Evolutionary conservation across 1,139 yeast species (phyloP).

Genomic region (Yamadazyma atlantica): DNA sequence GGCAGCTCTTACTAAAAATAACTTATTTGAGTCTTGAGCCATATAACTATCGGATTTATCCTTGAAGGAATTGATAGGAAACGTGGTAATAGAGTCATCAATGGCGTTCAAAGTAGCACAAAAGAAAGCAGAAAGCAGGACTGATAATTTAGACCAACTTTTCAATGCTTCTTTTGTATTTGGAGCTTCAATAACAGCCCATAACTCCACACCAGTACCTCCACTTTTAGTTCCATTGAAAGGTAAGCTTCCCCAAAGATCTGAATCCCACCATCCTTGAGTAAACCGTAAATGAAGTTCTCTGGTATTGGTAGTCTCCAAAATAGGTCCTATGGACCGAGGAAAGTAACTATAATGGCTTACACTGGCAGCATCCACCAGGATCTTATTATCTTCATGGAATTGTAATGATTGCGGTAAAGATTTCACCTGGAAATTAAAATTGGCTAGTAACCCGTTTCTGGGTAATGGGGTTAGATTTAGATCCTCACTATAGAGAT

Average conservation of each 20-base stretch:
- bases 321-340: conserved; percentile 73
- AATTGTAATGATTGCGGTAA: conserved; percentile 32
- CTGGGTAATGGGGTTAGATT: conserved; percentile 67
- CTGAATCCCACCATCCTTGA: conserved; percentile 96
- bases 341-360: conserved; percentile 79
- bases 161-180: conserved; percentile 52
- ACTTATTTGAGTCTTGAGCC: conserved; percentile 29
- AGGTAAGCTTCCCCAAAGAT: conserved; percentile 84
- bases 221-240: conserved; percentile 71
- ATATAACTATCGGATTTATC: conserved; percentile 14
- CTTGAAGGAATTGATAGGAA: conserved; percentile 46
- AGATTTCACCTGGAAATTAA: conserved; percentile 64
- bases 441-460: conserved; percentile 66
- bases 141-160: conserved; percentile 72
- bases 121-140: conserved; percentile 83
- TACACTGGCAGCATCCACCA: conserved; percentile 3
- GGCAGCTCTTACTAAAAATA: conserved; percentile 75
- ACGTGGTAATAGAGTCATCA: conserved; percentile 75
- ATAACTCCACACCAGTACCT: conserved; percentile 93
- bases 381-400: conserved; percentile 14
- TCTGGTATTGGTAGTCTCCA: conserved; percentile 64
- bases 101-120: conserved; percentile 94
- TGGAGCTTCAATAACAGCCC: conserved; percentile 79
- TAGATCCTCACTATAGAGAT: conserved; percentile 55
- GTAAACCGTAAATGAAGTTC: conserved; percentile 84